Conservation (phyloP, 352 stramenopile species). For the Globisporangium alternatum region DNA sequence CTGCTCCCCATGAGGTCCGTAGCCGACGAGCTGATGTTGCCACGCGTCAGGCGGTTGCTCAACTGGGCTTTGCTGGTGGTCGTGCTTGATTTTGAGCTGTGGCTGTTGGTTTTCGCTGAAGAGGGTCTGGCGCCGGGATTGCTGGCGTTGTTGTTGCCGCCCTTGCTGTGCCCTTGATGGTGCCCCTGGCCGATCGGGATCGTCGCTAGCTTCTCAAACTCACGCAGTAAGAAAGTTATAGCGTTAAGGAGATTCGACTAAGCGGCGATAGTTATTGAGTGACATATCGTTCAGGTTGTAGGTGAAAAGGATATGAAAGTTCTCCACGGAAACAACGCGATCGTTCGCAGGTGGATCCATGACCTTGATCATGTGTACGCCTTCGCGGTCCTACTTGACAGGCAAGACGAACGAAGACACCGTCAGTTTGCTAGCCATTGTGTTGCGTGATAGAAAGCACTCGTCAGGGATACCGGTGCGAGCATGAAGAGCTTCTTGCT, state of each 20-base stretch:
- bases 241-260: conserved; percentile 38
- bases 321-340: conserved; percentile 63
- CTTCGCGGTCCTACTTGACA: conserved; percentile 51
- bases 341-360: conserved; percentile 33
- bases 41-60: conserved; percentile 1
- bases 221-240: conserved; percentile 38
- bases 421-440: background rate
- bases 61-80: background rate
- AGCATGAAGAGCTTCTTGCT: conserved; percentile 45
- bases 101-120: conserved; percentile 6
- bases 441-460: background rate
- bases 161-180: conserved; percentile 8
- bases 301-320: conserved; percentile 64
- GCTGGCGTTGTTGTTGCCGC: background rate
- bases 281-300: conserved; percentile 1
- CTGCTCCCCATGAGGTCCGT: conserved; percentile 2
- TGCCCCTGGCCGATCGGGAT: conserved; percentile 53
- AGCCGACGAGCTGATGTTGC: background rate
- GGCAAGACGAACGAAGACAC: background rate
- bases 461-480: conserved; percentile 31
- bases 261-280: conserved; percentile 9
- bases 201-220: conserved; percentile 70
- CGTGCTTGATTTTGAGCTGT: background rate
- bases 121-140: background rate
- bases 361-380: conserved; percentile 67